A percentile compares a stretch with the other conserved stretches of the same genome.
phyloP scores from a whole-genome alignment of 306 rosid genomes.

The Begonia loranthoides region DNA sequence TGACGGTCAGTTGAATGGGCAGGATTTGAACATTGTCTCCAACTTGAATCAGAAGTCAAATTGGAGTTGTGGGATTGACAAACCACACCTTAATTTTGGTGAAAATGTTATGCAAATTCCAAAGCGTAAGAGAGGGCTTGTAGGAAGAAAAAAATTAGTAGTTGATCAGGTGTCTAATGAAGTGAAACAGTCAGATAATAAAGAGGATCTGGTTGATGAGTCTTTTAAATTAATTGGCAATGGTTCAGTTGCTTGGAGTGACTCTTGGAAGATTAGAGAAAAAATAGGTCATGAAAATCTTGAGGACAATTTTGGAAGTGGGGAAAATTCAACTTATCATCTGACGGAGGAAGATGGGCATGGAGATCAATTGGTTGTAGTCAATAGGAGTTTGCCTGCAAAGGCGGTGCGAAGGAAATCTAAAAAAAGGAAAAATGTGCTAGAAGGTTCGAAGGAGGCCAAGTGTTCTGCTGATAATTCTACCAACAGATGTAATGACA shows the following conservation, averaged over 20 bases:
- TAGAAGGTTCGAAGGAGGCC: constrained; percentile 25
- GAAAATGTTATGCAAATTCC: constrained; percentile 53
- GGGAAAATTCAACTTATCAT: constrained; percentile 27
- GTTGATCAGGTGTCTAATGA: constrained; percentile 22
- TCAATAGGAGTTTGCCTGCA: constrained; percentile 19
- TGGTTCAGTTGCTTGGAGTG: constrained; percentile 21
- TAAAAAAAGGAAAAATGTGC: constrained; percentile 31
- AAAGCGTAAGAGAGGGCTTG: constrained; percentile 68
- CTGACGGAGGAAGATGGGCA: constrained; percentile 28
- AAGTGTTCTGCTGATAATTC: constrained; percentile 29
- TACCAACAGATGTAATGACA: constrained; percentile 28
- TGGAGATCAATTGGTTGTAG: constrained; percentile 4
- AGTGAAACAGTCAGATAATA: constrained; percentile 24
- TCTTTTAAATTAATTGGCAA: constrained; percentile 28
- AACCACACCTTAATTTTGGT: constrained; percentile 32
- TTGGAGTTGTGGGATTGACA: constrained; percentile 31
- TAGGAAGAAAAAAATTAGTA: constrained; percentile 52
- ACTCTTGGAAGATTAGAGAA: constrained; percentile 20
- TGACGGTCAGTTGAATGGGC: constrained; percentile 19
- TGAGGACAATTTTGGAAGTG: constrained; percentile 32
- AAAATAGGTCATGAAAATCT: constrained; percentile 23
- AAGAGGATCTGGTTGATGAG: constrained; percentile 27
- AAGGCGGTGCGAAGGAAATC: constrained; percentile 35
- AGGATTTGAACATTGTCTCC: constrained; percentile 7
- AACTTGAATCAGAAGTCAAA: constrained; percentile 11